Conservation (phyloP, 2,329 filamentous ascomycete genomes). For the Leptodontidium sp. region DNA sequence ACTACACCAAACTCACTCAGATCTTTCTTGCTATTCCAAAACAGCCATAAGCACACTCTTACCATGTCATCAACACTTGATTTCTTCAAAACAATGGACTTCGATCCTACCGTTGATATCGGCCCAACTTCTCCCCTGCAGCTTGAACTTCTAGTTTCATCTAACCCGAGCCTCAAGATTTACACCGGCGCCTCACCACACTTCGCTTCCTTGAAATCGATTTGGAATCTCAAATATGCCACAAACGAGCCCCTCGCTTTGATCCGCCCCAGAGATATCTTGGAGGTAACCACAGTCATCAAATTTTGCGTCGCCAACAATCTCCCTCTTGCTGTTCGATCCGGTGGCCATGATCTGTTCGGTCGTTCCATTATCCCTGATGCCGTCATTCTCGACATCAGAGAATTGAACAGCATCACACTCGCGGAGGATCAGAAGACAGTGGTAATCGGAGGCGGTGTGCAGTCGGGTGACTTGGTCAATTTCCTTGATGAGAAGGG, state of each 20-base stretch:
- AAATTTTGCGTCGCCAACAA: not conserved
- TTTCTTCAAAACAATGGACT: not conserved
- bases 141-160: not conserved
- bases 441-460: not conserved
- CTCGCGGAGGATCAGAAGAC: constrained; percentile 1
- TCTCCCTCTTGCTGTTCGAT: not conserved
- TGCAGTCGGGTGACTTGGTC: not conserved
- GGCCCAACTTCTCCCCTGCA: not conserved
- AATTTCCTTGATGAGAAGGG: not conserved
- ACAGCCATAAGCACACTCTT: not conserved
- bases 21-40: too few species aligned
- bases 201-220: not conserved
- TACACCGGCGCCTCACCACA: constrained; percentile 12
- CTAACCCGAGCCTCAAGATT: not conserved
- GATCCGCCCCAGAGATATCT: not conserved
- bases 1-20: too few species aligned
- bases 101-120: not conserved
- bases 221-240: constrained; percentile 10
- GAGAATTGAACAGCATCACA: not conserved
- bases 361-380: not conserved
- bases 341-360: not conserved
- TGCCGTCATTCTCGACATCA: constrained; percentile 1
- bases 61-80: not conserved
- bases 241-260: not conserved
- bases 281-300: not conserved